Base-by-base conservation (phyloP, 2,329 filamentous ascomycete genomes). In the Cladosporium phlei region DNA sequence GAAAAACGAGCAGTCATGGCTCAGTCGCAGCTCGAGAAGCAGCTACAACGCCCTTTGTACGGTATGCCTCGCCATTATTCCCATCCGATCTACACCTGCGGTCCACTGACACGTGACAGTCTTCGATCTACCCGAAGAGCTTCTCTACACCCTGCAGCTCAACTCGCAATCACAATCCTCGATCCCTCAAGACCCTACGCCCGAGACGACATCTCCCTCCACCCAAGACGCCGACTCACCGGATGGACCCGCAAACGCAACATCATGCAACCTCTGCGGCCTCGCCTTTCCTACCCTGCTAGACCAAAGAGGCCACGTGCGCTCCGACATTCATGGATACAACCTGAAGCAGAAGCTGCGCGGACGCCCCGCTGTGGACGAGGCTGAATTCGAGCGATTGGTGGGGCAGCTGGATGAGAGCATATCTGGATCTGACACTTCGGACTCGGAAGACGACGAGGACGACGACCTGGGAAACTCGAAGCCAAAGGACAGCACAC, bases 291-390 rank as follows among this genome's bases (percentile, higher is more conserved):
- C 75, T 24, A 83, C 76, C 8, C 76, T 95, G 6, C 75, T 82
- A 51, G 91, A 97, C 52, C 91, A 97, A 63, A 80, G 88, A 51
- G 78, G 80, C 49, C 93, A 98, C 67, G 82, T 88, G 48, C 86
- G 87, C 59, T 95, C 91, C 8, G 93, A 98, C 61, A 75, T 94
- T 38, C 93, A 98, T 66, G 79, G 85, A 54, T 98, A 96, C 70
- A 98, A 98, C 64, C 70, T 97, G 51, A 97, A 95, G 68, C 86
- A 91, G 63, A 95, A 88, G 71, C 71, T 95, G 47, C 82, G 88
- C 37, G 87, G 87, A 0, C 75, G 76, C 48, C 77, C 76, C 8
- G 69, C 86, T 0, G 84, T 96, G 1, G 79, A 80, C 1, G 93
- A 98, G 61, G 66, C 63, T 6, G 89, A 95, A 25, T 98, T 98